Conservation (phyloP, 2,329 filamentous ascomycete species). For the Rutstroemia sydowiana region DNA sequence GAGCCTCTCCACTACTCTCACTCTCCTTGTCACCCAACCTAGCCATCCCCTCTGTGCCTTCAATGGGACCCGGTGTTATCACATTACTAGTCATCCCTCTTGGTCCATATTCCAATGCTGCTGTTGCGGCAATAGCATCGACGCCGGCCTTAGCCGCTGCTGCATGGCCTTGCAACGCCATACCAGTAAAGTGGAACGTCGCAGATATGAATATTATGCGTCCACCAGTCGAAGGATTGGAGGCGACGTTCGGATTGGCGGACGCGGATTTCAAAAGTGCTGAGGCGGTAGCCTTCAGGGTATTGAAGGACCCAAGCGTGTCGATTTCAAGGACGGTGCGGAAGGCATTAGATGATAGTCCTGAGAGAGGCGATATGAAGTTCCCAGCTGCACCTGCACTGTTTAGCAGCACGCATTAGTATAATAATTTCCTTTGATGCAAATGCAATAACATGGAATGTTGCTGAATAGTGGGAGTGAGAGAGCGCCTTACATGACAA, state of each 20-base stretch:
- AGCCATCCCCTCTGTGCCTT: slow-evolving; percentile 72
- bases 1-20: slow-evolving; percentile 19
- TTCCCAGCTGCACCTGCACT: slow-evolving; percentile 94
- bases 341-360: slow-evolving; percentile 82
- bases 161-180: slow-evolving; percentile 83
- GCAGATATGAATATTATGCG: slow-evolving; percentile 87
- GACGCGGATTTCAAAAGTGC: slow-evolving; percentile 69
- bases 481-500: slow-evolving; percentile 63
- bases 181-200: slow-evolving; percentile 83
- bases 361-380: slow-evolving; percentile 79
- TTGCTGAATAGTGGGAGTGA: no score
- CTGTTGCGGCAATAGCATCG: slow-evolving; percentile 71
- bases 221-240: slow-evolving; percentile 56
- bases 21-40: slow-evolving; percentile 39
- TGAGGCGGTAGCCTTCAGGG: slow-evolving; percentile 82
- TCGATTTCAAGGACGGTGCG: slow-evolving; percentile 96
- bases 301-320: slow-evolving; percentile 88
- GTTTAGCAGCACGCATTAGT: slow-evolving; percentile 1
- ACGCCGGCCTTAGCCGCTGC: slow-evolving; percentile 85
- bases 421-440: background rate
- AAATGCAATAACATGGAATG: background rate
- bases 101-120: slow-evolving; percentile 86
- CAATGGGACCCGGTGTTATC: slow-evolving; percentile 73
- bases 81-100: slow-evolving; percentile 81
- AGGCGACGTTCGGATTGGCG: slow-evolving; percentile 49